Percentiles rank a stretch among this genome's conserved stretches.
These are phyloP conservation scores for Penicillium nordicum DNA, from an alignment of 2,329 filamentous ascomycete species.

Conservation along the genomic window DNA sequence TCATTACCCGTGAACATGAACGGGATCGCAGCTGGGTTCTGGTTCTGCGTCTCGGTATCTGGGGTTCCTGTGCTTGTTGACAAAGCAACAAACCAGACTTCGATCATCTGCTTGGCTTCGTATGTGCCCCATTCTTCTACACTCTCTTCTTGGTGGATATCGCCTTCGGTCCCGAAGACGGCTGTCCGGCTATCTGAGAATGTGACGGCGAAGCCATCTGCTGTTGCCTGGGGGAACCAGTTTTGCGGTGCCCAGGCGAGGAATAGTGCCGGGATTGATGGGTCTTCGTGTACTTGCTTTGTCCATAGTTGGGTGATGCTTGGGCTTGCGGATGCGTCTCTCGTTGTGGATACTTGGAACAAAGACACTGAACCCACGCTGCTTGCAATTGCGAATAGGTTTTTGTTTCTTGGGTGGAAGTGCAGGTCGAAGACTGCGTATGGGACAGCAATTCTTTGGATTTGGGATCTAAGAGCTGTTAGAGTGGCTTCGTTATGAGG, in stretches of 20 bases:
- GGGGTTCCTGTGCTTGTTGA: slow-evolving; percentile 15
- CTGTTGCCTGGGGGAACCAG: slow-evolving; percentile 22
- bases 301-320: slow-evolving; percentile 41
- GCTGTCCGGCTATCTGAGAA: slow-evolving; percentile 65
- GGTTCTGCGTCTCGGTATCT: background rate
- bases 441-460: slow-evolving; percentile 61
- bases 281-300: slow-evolving; percentile 51
- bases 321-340: slow-evolving; percentile 10
- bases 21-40: slow-evolving; percentile 9
- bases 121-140: slow-evolving; percentile 27
- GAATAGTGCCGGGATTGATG: slow-evolving; percentile 63
- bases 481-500: slow-evolving; percentile 4
- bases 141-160: slow-evolving; percentile 10
- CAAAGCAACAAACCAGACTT: slow-evolving; percentile 41
- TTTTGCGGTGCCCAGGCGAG: slow-evolving; percentile 66
- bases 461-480: slow-evolving; percentile 44
- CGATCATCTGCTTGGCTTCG: slow-evolving; percentile 33
- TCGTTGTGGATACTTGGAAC: slow-evolving; percentile 30
- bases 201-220: slow-evolving; percentile 63
- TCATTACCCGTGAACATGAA: slow-evolving; percentile 42
- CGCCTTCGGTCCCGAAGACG: slow-evolving; percentile 48
- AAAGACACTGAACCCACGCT: slow-evolving; percentile 58
- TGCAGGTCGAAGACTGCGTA: slow-evolving; percentile 82
- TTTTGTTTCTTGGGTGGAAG: slow-evolving; percentile 60
- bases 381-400: slow-evolving; percentile 69